A percentile compares a stretch with the other conserved stretches of the same genome.
Conservation (phyloP, 1,284 basidiomycete species). For the Marasmius sp. region DNA sequence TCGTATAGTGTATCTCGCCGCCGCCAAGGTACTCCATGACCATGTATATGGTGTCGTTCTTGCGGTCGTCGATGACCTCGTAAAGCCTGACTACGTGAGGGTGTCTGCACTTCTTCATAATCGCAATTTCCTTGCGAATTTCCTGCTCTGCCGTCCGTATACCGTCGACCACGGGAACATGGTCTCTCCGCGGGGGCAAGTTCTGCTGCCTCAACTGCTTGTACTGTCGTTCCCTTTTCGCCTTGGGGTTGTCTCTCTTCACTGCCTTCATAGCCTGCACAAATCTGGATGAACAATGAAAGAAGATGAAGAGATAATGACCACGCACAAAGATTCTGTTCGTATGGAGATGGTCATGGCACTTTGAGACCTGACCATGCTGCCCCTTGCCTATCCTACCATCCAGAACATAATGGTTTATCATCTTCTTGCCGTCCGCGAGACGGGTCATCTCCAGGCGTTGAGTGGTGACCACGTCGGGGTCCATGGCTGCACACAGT, state of each 20-base stretch:
- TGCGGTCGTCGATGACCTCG: conserved; percentile 95
- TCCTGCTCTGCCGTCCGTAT: conserved; percentile 76
- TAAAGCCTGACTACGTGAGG: conserved; percentile 89
- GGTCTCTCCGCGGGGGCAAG: conserved; percentile 47
- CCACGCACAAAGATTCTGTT: conserved; percentile 20
- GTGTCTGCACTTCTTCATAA: conserved; percentile 96
- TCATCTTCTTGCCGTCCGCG: conserved; percentile 45
- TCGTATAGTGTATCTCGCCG: conserved; percentile 92
- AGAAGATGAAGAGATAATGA: conserved; percentile 19
- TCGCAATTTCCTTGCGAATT: conserved; percentile 91
- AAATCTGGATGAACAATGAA: not conserved
- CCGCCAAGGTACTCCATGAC: conserved; percentile 97
- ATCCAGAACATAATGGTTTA: conserved; percentile 80
- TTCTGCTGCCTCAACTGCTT: conserved; percentile 59
- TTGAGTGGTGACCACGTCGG: conserved; percentile 62
- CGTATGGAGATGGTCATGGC: conserved; percentile 51
- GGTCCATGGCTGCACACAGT: conserved; percentile 13
- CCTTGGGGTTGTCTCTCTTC: conserved; percentile 30
- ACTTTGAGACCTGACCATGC: conserved; percentile 80
- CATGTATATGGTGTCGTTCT: conserved; percentile 91
- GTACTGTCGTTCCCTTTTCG: conserved; percentile 38
- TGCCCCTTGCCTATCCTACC: conserved; percentile 76
- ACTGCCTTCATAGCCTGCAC: conserved; percentile 85
- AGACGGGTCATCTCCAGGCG: conserved; percentile 39
- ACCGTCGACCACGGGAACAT: conserved; percentile 57